These are phyloP conservation scores for Cystobasidiaceae sp. DNA, from an alignment of 1,284 basidiomycete genomes.

Conservation along the genomic window DNA sequence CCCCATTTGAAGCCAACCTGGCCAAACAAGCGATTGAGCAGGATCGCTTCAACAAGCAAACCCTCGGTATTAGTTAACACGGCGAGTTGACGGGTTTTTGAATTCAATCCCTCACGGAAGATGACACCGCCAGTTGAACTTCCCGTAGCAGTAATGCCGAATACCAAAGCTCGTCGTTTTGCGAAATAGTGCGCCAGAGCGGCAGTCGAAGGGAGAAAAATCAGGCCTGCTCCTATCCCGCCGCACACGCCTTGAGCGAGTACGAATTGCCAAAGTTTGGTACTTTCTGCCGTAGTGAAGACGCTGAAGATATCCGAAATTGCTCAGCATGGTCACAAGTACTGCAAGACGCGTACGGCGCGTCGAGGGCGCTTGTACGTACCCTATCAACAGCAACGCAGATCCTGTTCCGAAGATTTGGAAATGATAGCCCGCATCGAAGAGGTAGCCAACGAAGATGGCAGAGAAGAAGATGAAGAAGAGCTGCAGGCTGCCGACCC, in stretches of 20 bases:
- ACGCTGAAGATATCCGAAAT: neutral
- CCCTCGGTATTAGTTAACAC: no score
- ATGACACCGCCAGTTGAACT: conserved; percentile 27
- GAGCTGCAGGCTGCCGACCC: conserved; percentile 21
- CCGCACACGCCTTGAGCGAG: conserved; percentile 25
- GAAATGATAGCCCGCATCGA: conserved; percentile 13
- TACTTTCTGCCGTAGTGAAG: conserved; percentile 20
- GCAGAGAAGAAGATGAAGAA: conserved; percentile 27
- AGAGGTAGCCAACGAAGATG: conserved; percentile 20
- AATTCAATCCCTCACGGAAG: conserved; percentile 11
- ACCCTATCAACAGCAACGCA: conserved; percentile 4
- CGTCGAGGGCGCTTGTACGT: neutral
- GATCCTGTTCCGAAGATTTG: conserved; percentile 15
- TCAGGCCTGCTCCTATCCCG: conserved; percentile 11
- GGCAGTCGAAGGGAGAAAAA: conserved; percentile 9
- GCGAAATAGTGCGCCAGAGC: conserved; percentile 12
- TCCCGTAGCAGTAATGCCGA: conserved; percentile 24
- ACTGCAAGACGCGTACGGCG: no score
- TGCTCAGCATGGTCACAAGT: neutral
- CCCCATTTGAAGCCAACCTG: conserved; percentile 23
- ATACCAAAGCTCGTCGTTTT: conserved; percentile 6
- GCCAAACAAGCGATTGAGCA: conserved; percentile 16
- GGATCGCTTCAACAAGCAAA: neutral
- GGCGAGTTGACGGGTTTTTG: neutral
- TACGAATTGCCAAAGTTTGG: conserved; percentile 25